phyloP scores from a whole-genome alignment of 2,329 filamentous ascomycete genomes.

The Nigrospora osmanthi region DNA sequence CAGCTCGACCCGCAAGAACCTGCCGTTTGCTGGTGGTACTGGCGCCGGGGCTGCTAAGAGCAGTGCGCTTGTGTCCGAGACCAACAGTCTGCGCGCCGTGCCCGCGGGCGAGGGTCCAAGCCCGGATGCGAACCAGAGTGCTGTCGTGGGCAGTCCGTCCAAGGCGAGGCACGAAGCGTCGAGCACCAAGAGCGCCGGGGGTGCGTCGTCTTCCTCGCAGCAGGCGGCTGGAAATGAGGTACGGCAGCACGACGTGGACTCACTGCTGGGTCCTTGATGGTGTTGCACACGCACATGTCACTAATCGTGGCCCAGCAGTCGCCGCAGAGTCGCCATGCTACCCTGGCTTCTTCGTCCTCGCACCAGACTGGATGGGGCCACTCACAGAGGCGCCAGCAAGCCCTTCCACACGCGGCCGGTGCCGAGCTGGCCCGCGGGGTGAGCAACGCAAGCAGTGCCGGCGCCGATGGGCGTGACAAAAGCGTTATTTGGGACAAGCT shows the following conservation, averaged over 20 bases:
- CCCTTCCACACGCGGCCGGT: background rate
- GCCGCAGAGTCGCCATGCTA: background rate
- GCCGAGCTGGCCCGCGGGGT: background rate
- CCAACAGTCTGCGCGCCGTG: conserved; percentile 46
- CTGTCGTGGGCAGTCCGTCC: background rate
- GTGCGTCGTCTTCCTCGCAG: too few relatives aligned
- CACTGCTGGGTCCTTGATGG: conserved; percentile 39
- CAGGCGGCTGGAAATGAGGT: conserved; percentile 32
- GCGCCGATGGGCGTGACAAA: conserved; percentile 32
- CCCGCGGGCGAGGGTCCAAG: conserved; percentile 21
- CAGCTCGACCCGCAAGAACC: conserved; percentile 60
- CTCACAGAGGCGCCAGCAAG: too few relatives aligned
- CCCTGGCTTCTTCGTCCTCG: too few relatives aligned
- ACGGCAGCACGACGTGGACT: conserved; percentile 39
- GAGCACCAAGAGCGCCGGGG: too few relatives aligned
- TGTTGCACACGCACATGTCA: conserved; percentile 5
- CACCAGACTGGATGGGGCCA: too few relatives aligned
- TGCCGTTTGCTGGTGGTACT: conserved; percentile 41
- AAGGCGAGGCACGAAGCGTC: conserved; percentile 13
- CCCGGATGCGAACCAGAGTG: background rate
- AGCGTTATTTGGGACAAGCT: conserved; percentile 55
- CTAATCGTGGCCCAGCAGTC: background rate
- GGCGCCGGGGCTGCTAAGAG: conserved; percentile 32
- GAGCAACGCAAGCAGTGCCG: conserved; percentile 26
- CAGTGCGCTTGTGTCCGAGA: conserved; percentile 48